A percentile compares a stretch with the other conserved stretches of the same genome.
phyloP scores from a whole-genome alignment of 305 asterid genomes.

The Solanum aculeatissimum region DNA sequence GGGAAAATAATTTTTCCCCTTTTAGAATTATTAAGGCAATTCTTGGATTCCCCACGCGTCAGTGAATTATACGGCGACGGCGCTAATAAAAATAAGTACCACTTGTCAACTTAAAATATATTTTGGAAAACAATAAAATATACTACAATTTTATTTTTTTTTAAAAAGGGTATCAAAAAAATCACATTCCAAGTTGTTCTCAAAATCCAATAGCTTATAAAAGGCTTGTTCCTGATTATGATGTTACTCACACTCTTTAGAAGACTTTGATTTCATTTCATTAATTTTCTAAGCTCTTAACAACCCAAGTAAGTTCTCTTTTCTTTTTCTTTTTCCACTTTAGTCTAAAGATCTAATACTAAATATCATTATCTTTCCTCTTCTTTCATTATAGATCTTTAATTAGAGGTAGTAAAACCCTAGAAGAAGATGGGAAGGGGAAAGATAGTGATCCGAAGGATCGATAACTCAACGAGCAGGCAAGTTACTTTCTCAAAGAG shows the following conservation, averaged over 20 bases:
- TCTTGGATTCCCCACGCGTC: slow-evolving; percentile 8
- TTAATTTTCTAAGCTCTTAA: not conserved
- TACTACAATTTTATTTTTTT: not conserved
- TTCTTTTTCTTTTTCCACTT: not conserved
- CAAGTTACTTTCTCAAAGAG: slow-evolving; percentile 5
- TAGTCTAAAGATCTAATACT: not conserved
- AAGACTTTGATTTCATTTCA: not conserved
- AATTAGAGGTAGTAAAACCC: not conserved
- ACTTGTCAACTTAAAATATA: not conserved
- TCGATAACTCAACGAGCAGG: slow-evolving; percentile 4
- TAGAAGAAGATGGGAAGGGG: slow-evolving; percentile 5
- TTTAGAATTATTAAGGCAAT: not conserved
- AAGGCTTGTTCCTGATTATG: not conserved
- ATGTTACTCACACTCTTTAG: not conserved
- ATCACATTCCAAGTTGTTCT: not conserved
- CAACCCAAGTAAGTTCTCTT: not conserved
- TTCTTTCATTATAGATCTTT: not conserved
- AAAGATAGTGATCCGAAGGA: not conserved
- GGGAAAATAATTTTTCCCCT: not conserved
- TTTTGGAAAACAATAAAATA: not conserved
- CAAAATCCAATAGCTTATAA: not conserved
- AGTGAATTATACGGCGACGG: slow-evolving; percentile 3
- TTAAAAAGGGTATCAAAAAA: not conserved
- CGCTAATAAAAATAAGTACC: not conserved
- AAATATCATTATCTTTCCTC: no score